Evolutionary conservation across 352 stramenopile species (phyloP).

Genomic region (Phytophthora melonis): DNA sequence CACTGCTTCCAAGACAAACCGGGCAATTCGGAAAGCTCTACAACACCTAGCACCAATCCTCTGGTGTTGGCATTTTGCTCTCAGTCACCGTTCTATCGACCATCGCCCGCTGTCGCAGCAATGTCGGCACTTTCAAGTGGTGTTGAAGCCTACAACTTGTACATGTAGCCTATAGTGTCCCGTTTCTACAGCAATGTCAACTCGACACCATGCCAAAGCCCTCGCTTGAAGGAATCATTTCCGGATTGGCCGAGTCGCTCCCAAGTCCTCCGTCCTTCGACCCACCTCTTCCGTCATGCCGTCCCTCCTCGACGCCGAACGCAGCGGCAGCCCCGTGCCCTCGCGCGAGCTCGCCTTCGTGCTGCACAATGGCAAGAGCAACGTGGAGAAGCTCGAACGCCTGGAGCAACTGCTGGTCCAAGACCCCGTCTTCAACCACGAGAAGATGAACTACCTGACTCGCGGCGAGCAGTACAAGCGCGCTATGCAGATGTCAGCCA

Average conservation of each 20-base stretch:
- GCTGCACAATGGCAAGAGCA: conserved; percentile 60
- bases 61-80: no score
- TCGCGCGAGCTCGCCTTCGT: conserved; percentile 72
- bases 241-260: conserved; percentile 5
- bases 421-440: conserved; percentile 63
- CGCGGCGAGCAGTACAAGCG: conserved; percentile 71
- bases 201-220: conserved; percentile 26
- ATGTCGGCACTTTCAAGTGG: no score
- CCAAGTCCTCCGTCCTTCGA: not conserved
- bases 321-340: conserved; percentile 51
- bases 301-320: conserved; percentile 47
- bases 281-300: conserved; percentile 25
- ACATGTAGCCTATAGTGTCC: no score
- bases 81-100: no score
- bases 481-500: conserved; percentile 63
- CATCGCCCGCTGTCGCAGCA: no score
- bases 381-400: conserved; percentile 63
- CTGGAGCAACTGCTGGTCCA: conserved; percentile 67
- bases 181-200: conserved; percentile 32
- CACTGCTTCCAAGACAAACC: no score
- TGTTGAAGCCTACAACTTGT: no score
- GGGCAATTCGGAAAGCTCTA: not conserved
- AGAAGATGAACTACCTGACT: conserved; percentile 75
- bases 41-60: no score
- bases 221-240: conserved; percentile 30